Base-by-base conservation (phyloP, 345 rosid species). In the Cardamine occulta region DNA sequence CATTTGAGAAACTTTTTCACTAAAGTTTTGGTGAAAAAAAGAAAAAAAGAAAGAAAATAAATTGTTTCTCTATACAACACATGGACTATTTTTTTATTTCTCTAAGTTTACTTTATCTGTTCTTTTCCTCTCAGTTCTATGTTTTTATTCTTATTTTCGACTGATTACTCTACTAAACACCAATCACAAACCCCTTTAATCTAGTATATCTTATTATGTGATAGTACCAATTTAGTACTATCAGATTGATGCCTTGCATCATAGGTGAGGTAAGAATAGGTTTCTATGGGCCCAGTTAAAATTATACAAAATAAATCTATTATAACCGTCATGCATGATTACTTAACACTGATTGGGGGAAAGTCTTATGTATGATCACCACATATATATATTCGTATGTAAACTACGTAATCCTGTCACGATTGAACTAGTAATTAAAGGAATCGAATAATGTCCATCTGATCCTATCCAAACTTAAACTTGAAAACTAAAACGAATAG, bases 391-490 rank as follows among this genome's bases (percentile, higher is more conserved):
- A 37, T 37, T 37, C 13, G 14, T 10, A 39, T 39, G 17, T 44
- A 45, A 45, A n/a, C 29, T 28, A 29, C 44, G 59, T 42, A 17
- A 13, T 56, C 28, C 32, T 42, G 14, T 29, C 4, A 29, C 31
- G 29, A 42, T 18, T 28, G 51, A 60, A 42, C 5, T 49, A n/a
- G 29, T 56, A 47, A 47, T n/a, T 68, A 15, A 37, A 37, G 47
- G 47, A 54, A 23, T 14, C 14, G 37, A 17, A 68, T 3, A 39
- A n/a, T 49, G 11, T 5, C 40, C 21, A 40, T 51, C 4, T 10
- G 31, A 51, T 62, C 18, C 32, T 60, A 26, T 61, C 63, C 63
- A 49, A 42, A 49, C 26, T 26, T 8, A 60, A n/a, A 72, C 44
- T 72, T 62, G 53, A 26, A 54, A 35, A 9, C 15, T 5, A 3